These are phyloP conservation scores for Teratosphaeria destructans DNA, from an alignment of 2,329 filamentous ascomycete genomes.

Conservation along the genomic window DNA sequence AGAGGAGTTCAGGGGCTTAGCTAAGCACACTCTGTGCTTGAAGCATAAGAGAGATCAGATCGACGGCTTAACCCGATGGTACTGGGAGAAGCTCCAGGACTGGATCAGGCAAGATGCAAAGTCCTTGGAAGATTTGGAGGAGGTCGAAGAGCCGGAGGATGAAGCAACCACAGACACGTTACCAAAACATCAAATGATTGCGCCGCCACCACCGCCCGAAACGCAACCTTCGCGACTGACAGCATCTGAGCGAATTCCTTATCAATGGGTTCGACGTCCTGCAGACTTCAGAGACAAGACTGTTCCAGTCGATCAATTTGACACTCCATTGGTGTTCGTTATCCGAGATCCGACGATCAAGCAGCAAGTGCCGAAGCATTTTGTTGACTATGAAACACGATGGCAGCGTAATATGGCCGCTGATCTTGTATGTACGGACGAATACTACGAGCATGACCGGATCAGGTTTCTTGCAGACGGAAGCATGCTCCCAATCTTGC, in stretches of 20 bases:
- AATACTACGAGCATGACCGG: background rate
- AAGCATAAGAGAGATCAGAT: background rate
- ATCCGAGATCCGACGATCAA: background rate
- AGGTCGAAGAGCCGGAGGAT: background rate
- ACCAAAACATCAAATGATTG: background rate
- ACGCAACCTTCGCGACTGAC: background rate
- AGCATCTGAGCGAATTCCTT: background rate
- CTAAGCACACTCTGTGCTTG: background rate
- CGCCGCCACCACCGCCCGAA: background rate
- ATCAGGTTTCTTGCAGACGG: background rate
- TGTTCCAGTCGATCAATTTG: background rate
- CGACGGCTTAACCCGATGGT: background rate
- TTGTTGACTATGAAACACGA: background rate
- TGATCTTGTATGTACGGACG: background rate
- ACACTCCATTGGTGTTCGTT: background rate
- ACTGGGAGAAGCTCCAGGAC: background rate
- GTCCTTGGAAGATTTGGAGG: background rate
- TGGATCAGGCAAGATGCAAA: background rate
- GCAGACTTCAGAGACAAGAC: background rate
- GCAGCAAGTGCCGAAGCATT: background rate
- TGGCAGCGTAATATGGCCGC: background rate
- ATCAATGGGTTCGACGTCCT: background rate
- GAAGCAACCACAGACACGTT: background rate
- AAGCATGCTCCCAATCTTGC: background rate
- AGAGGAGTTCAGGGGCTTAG: background rate